These are phyloP conservation scores for Trichoderma asperelloides DNA, from an alignment of 495 filamentous ascomycete genomes.

Conservation along the genomic window DNA sequence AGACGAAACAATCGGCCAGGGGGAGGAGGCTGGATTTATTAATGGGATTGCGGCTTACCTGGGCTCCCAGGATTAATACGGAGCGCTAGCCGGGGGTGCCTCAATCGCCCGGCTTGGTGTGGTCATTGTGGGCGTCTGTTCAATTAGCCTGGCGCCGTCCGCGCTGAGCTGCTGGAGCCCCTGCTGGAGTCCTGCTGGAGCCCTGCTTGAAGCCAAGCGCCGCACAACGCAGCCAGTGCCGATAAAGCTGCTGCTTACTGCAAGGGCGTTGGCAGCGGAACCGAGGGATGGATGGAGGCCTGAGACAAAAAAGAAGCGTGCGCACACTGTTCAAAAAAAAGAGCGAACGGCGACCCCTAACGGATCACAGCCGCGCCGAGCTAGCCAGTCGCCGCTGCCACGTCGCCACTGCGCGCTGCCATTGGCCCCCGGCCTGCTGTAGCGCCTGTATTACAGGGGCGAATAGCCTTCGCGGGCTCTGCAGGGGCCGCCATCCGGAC, in stretches of 20 bases:
- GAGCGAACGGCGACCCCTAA: background rate
- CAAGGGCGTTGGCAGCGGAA: background rate
- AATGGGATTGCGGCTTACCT: background rate
- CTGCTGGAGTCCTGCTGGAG: too few species aligned
- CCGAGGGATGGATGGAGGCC: background rate
- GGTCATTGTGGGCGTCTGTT: background rate
- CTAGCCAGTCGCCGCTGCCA: background rate
- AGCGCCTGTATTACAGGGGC: conserved; percentile 6
- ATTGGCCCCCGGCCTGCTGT: background rate
- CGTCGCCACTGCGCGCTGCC: background rate
- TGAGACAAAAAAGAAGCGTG: background rate
- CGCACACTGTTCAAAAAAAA: background rate
- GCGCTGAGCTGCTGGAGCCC: background rate
- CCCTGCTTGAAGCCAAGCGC: too few species aligned
- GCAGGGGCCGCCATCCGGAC: conserved; percentile 4
- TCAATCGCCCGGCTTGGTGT: background rate
- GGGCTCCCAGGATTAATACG: conserved; percentile 3
- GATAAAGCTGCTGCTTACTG: background rate
- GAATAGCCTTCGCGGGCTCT: conserved; percentile 1
- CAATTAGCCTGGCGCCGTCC: background rate
- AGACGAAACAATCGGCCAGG: conserved; percentile 15
- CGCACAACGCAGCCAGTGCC: background rate
- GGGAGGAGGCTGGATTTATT: background rate
- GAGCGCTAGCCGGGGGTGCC: background rate
- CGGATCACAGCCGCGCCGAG: conserved; percentile 5